These are phyloP conservation scores for Pyracantha coccinea DNA, from an alignment of 331 rosid species.

Conservation along the genomic window DNA sequence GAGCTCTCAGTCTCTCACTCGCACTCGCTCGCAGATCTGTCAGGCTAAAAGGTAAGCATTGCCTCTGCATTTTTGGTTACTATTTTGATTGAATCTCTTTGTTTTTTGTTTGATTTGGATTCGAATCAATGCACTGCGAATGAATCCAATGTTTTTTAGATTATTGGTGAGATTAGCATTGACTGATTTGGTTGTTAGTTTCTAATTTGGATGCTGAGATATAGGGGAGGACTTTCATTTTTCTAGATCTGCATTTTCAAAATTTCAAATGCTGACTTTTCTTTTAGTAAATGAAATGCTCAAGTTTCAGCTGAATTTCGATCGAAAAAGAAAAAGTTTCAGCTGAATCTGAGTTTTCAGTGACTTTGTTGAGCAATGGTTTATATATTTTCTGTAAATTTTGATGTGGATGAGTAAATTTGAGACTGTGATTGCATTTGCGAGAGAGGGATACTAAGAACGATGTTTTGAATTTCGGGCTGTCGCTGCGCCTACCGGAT, in stretches of 20 bases:
- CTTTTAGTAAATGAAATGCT: not conserved
- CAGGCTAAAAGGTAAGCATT: not conserved
- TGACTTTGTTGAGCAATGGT: not conserved
- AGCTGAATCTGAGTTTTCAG: too few species aligned
- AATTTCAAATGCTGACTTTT: not conserved
- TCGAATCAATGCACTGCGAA: not conserved
- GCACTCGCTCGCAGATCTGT: not conserved
- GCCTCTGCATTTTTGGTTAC: not conserved
- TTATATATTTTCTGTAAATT: too few species aligned
- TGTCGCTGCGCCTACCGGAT: not conserved
- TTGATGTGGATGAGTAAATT: not conserved
- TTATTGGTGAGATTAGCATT: not conserved
- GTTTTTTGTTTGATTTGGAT: not conserved
- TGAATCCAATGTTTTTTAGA: not conserved
- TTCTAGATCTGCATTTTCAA: slow-evolving; percentile 21
- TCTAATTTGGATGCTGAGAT: slow-evolving; percentile 18
- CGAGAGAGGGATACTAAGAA: not conserved
- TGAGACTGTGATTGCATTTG: not conserved
- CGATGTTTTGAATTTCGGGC: not conserved
- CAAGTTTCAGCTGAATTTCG: not conserved
- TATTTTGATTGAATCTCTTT: not conserved
- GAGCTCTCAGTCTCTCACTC: not conserved
- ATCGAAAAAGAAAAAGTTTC: not conserved
- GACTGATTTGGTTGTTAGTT: not conserved
- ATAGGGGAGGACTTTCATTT: not conserved